phyloP scores from a whole-genome alignment of 352 stramenopile genomes.

The Pythium insidiosum region DNA sequence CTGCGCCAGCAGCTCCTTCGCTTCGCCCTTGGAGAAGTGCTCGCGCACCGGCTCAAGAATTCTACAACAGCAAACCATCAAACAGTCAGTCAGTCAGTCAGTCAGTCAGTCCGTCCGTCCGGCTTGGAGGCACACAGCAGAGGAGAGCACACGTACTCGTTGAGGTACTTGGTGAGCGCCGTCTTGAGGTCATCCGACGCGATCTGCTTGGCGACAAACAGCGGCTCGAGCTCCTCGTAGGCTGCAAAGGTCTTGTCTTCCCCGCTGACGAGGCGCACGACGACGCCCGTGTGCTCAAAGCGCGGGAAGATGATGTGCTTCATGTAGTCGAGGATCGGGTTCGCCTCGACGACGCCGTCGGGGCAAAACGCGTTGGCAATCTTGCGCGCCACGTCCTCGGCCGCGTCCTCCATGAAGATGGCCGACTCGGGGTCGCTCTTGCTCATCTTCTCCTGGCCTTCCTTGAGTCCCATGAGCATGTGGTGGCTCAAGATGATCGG shows the following conservation, averaged over 20 bases:
- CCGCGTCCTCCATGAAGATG: constrained; percentile 99
- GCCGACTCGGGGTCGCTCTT: constrained; percentile 97
- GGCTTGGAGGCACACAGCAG: too few species aligned
- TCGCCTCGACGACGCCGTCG: constrained; percentile 78
- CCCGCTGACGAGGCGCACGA: constrained; percentile 37
- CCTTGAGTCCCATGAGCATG: constrained; percentile 98
- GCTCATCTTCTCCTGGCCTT: constrained; percentile 99
- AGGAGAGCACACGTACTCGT: constrained; percentile 65
- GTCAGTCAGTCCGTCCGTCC: background rate
- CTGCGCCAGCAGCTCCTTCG: constrained; percentile 93
- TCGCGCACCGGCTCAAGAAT: constrained; percentile 95
- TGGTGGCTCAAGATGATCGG: constrained; percentile 98
- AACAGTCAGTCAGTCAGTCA: constrained; percentile 9
- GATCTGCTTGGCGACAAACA: constrained; percentile 88
- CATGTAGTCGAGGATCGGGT: constrained; percentile 97
- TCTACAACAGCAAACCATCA: constrained; percentile 20
- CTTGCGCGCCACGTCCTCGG: constrained; percentile 94
- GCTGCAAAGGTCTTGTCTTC: constrained; percentile 77
- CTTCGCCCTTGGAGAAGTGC: constrained; percentile 94
- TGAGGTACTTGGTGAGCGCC: constrained; percentile 86
- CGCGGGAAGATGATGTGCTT: constrained; percentile 95
- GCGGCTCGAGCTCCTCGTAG: constrained; percentile 87
- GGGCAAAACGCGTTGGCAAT: constrained; percentile 98
- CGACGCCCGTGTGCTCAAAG: constrained; percentile 38
- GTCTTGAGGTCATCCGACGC: constrained; percentile 93